Conservation (phyloP, 148 eudicot genomes). For the Fagopyrum esculentum region DNA sequence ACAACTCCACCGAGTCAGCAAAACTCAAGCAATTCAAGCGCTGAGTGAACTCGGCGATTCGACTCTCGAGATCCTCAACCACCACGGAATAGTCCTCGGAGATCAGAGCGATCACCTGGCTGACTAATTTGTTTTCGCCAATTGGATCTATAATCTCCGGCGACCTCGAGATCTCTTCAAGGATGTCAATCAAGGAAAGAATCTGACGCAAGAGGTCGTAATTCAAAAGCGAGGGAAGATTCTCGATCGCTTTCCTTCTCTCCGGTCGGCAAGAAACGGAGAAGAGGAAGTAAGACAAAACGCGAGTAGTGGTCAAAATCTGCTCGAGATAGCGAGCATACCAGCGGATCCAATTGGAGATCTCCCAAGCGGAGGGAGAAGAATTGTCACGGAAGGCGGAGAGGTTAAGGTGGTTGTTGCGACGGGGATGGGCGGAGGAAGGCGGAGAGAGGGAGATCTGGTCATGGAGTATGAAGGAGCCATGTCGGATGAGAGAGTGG, state of each 20-base stretch:
- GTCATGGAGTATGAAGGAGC: constrained; percentile 78
- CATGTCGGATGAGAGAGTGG: constrained; percentile 64
- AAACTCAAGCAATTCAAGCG: constrained; percentile 55
- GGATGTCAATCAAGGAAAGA: constrained; percentile 33
- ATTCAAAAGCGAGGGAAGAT: constrained; percentile 42
- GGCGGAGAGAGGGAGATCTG: constrained; percentile 66
- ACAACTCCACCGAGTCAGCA: constrained; percentile 67
- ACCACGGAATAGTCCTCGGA: constrained; percentile 40
- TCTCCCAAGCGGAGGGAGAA: constrained; percentile 44
- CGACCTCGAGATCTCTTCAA: constrained; percentile 46
- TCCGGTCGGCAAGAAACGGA: constrained; percentile 36
- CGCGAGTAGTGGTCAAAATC: constrained; percentile 47
- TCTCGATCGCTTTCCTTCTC: constrained; percentile 35
- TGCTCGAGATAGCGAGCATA: constrained; percentile 67
- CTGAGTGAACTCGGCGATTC: constrained; percentile 64
- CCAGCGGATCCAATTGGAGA: constrained; percentile 76
- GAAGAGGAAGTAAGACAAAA: constrained; percentile 46
- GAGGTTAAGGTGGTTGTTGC: constrained; percentile 25
- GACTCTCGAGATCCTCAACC: constrained; percentile 40
- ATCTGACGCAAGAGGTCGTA: constrained; percentile 46
- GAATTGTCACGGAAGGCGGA: constrained; percentile 32
- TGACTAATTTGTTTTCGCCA: constrained; percentile 26
- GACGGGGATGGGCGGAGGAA: constrained; percentile 34
- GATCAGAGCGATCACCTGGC: constrained; percentile 35
- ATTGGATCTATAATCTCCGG: constrained; percentile 34